These are phyloP conservation scores for Pestalotiopsis fici DNA, from an alignment of 2,329 filamentous ascomycete genomes.

Conservation along the genomic window DNA sequence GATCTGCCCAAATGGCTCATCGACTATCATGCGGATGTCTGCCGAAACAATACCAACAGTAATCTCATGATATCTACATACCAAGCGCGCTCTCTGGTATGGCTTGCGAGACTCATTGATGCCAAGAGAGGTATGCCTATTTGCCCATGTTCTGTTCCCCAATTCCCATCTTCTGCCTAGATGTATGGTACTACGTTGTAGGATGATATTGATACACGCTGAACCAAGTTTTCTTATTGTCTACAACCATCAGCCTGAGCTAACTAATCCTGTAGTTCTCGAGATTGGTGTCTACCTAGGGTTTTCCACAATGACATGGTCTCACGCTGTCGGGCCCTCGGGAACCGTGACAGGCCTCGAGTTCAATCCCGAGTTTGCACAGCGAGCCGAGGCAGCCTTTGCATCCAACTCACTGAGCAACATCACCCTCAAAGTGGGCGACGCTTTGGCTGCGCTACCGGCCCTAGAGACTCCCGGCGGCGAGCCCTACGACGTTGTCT, in stretches of 20 bases:
- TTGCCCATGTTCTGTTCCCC: neutral
- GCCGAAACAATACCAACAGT: slow-evolving; percentile 16
- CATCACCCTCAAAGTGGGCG: slow-evolving; percentile 46
- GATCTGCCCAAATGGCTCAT: slow-evolving; percentile 25
- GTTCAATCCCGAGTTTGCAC: slow-evolving; percentile 43
- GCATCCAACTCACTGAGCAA: slow-evolving; percentile 41
- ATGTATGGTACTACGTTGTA: neutral
- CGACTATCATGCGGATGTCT: slow-evolving; percentile 26
- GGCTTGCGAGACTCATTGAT: slow-evolving; percentile 40
- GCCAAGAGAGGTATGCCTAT: slow-evolving; percentile 37
- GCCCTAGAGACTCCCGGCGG: slow-evolving; percentile 25
- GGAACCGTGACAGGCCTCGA: slow-evolving; percentile 47
- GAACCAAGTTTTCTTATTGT: neutral
- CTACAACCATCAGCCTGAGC: neutral
- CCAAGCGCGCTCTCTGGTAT: slow-evolving; percentile 40
- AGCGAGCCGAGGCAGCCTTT: slow-evolving; percentile 39
- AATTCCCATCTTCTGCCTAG: neutral
- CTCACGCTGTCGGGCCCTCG: slow-evolving; percentile 44
- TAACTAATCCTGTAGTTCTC: slow-evolving; percentile 34
- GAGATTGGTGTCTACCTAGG: slow-evolving; percentile 51
- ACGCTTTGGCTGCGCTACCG: slow-evolving; percentile 36
- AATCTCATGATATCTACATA: slow-evolving; percentile 42
- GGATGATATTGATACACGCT: neutral
- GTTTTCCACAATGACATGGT: slow-evolving; percentile 50
- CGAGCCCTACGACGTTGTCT: slow-evolving; percentile 54